Base-by-base conservation (phyloP, 2,329 filamentous ascomycete species). In the Clonostachys sp. region DNA sequence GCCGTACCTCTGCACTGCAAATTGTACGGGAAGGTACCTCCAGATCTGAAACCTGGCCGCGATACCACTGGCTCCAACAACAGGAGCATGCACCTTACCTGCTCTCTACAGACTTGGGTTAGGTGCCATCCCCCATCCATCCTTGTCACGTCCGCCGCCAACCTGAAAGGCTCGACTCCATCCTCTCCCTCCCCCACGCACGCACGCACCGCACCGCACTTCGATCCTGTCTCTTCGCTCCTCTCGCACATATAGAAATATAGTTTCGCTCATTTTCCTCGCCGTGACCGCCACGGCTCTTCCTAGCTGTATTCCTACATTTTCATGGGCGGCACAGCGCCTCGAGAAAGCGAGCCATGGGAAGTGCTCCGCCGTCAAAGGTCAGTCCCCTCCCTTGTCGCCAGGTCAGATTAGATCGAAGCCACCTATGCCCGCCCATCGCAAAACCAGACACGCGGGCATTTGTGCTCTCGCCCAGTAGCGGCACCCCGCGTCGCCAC, bases 331-430 rank as follows among this genome's bases (percentile, higher is more conserved):
- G 65, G 62, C 60, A 58, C 49, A 58, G 62, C 65, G 65, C 63
- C 65, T 60, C 61, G 54, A 61, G 63, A 61, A 61, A 67, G 70
- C 67, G 65, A 73, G 66, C 65, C 66, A 76, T 76, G 73, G 73
- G 71, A 68, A 63, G 69, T 61, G 65, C 61, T 63, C 64, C 61
- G 61, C 58, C 66, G 62, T 65, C 60, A 61, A 63, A 68, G 68
- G 73, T 75, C 61, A 63, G 72, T 69, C 45, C 54, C 41, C 41
- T 36, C 43, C 42, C 48, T 42, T 41, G 46, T 41, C 44, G 42
- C 34, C 44, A 30, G 24, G 24, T 30, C 24, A 30, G 24, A 30
- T 30, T 30, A 30, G 24, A 30, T 30, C 24, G 41, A 42, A 36
- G 20, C 35, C n/a, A 38, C 40, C 16, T 16, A 33, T 18, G 30